These are phyloP conservation scores for Candida mattraensis DNA, from an alignment of 805 yeast species.

Conservation along the genomic window DNA sequence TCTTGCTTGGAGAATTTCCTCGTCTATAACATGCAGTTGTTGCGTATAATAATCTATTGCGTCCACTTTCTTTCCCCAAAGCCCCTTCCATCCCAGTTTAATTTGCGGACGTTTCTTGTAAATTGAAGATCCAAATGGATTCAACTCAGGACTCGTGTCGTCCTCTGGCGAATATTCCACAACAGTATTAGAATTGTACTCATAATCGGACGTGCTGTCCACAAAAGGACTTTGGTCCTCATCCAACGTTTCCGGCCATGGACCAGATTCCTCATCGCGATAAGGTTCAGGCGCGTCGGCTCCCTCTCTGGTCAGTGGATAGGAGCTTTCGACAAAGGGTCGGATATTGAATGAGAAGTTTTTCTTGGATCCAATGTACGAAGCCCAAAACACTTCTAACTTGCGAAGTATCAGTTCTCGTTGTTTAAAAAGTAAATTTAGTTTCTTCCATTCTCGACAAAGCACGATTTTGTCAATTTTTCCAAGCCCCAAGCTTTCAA, in stretches of 20 bases:
- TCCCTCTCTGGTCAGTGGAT: conserved; percentile 21
- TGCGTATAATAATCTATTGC: conserved; percentile 77
- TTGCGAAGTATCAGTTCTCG: conserved; percentile 53
- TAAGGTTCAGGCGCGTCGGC: conserved; percentile 12
- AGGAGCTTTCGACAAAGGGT: conserved; percentile 29
- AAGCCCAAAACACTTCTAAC: conserved; percentile 73
- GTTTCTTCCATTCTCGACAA: conserved; percentile 81
- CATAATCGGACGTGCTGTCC: conserved; percentile 24
- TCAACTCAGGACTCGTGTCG: conserved; percentile 2
- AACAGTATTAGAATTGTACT: conserved; percentile 15
- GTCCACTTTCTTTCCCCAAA: conserved; percentile 71
- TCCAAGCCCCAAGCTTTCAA: conserved; percentile 78
- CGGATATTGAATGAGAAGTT: conserved; percentile 24
- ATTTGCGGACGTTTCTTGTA: conserved; percentile 57
- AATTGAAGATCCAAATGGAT: conserved; percentile 16
- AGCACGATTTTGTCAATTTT: conserved; percentile 73
- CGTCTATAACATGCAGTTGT: conserved; percentile 67
- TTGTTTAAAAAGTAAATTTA: conserved; percentile 63
- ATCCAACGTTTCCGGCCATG: neutral
- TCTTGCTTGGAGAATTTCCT: conserved; percentile 65
- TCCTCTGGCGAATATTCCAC: conserved; percentile 4
- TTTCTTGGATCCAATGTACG: conserved; percentile 50
- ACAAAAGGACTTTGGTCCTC: neutral
- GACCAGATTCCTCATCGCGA: conserved; percentile 19
- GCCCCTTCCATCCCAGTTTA: conserved; percentile 58